Percentiles rank a stretch among this genome's conserved stretches.
phyloP scores from a whole-genome alignment of 1,284 basidiomycete species.

The Hymenochaete sp. region DNA sequence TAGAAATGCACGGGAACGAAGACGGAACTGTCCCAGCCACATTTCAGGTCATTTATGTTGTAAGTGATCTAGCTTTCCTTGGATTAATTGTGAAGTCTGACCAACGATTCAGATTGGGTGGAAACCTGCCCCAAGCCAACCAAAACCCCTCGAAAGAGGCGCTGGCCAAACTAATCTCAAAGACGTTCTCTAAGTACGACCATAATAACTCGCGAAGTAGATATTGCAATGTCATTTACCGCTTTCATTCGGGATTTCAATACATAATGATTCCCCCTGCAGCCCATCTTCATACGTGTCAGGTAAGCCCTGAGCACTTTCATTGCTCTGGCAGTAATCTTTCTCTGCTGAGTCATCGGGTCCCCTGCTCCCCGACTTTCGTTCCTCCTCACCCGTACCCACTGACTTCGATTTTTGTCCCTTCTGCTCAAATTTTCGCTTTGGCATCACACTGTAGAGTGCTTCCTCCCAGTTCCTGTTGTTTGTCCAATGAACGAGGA shows the following conservation, averaged over 20 bases:
- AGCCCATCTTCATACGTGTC: too few relatives aligned
- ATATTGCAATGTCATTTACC: not conserved
- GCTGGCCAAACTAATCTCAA: conserved; percentile 74
- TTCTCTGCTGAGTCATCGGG: too few relatives aligned
- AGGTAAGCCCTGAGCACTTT: too few relatives aligned
- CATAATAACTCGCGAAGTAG: not conserved
- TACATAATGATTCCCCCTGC: too few relatives aligned
- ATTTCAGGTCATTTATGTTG: conserved; percentile 93
- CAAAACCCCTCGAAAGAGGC: conserved; percentile 81
- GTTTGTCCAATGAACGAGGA: conserved; percentile 84
- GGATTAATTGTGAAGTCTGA: conserved; percentile 5
- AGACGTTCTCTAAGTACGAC: conserved; percentile 49
- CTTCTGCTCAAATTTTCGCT: conserved; percentile 63
- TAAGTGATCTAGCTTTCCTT: conserved; percentile 29
- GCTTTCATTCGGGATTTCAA: not conserved
- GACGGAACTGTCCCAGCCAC: conserved; percentile 88
- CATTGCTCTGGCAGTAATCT: too few relatives aligned
- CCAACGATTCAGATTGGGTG: conserved; percentile 78
- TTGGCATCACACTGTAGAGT: conserved; percentile 80
- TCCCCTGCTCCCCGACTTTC: too few relatives aligned
- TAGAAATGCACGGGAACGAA: conserved; percentile 79
- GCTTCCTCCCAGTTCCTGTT: conserved; percentile 77
- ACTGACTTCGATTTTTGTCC: conserved; percentile 19
- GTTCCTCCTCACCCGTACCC: conserved; percentile 7
- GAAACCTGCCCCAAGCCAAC: conserved; percentile 84